Evolutionary conservation across 225 moss, liverwort and hornwort genomes (phyloP).

Genomic region (Lunularia cruciata): DNA sequence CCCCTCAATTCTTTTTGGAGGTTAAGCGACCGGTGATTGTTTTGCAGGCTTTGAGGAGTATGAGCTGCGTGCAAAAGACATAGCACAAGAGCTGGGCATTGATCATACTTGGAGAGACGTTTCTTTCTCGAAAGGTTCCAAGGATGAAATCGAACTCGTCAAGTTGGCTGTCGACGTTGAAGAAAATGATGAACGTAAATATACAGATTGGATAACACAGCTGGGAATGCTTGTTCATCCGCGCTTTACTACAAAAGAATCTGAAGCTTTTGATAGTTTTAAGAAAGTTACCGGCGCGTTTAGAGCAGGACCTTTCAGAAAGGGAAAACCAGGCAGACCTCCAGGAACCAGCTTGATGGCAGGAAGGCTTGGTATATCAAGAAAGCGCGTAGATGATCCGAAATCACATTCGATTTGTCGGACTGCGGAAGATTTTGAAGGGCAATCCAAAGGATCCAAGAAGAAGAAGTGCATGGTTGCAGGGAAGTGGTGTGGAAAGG

Average conservation of each 20-base stretch:
- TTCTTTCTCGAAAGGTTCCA: constrained; percentile 56
- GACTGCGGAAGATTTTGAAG: constrained; percentile 19
- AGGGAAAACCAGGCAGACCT: constrained; percentile 29
- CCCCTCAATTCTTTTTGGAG: not conserved
- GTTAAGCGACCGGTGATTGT: no score
- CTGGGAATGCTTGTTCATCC: constrained; percentile 67
- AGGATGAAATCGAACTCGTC: constrained; percentile 62
- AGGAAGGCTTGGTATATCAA: constrained; percentile 34
- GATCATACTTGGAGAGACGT: constrained; percentile 67
- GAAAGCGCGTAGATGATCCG: constrained; percentile 20
- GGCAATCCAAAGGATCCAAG: constrained; percentile 35
- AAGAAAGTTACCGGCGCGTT: constrained; percentile 59
- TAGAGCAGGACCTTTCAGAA: constrained; percentile 45
- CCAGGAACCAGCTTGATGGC: constrained; percentile 30
- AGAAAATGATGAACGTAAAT: constrained; percentile 57
- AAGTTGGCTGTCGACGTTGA: constrained; percentile 72
- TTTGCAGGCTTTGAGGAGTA: constrained; percentile 67
- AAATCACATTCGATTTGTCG: constrained; percentile 4
- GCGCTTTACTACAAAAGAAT: constrained; percentile 51
- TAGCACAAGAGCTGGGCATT: constrained; percentile 61
- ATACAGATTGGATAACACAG: constrained; percentile 81
- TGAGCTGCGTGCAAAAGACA: constrained; percentile 66
- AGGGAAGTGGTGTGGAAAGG: constrained; percentile 81
- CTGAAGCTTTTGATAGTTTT: constrained; percentile 55
- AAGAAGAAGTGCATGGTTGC: constrained; percentile 70